These are phyloP conservation scores for Daldinia sp. DNA, from an alignment of 2,329 filamentous ascomycete species.

Conservation along the genomic window DNA sequence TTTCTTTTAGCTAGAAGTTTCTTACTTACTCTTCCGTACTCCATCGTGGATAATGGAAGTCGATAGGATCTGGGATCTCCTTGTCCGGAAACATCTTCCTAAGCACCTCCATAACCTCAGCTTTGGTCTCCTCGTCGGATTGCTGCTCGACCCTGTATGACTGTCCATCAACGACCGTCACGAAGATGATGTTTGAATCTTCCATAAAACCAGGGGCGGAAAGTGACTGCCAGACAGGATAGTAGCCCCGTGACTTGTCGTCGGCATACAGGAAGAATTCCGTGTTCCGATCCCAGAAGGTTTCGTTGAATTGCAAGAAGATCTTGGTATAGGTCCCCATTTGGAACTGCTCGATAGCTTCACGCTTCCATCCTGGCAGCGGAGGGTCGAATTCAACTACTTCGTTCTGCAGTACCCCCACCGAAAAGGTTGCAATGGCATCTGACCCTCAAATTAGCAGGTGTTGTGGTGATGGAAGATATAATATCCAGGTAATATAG, in stretches of 20 bases:
- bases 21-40: conserved; percentile 51
- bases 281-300: conserved; percentile 69
- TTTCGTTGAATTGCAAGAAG: conserved; percentile 75
- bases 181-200: conserved; percentile 74
- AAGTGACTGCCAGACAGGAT: conserved; percentile 73
- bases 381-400: conserved; percentile 68
- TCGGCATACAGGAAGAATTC: conserved; percentile 62
- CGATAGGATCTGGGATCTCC: conserved; percentile 68
- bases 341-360: conserved; percentile 71
- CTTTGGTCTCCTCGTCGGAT: conserved; percentile 67
- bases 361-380: conserved; percentile 73
- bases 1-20: neutral
- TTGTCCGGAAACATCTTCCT: conserved; percentile 70
- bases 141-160: conserved; percentile 71
- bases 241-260: conserved; percentile 57
- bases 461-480: too few species aligned
- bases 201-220: conserved; percentile 68
- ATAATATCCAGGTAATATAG: neutral
- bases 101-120: conserved; percentile 68
- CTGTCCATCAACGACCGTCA: conserved; percentile 69
- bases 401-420: conserved; percentile 75
- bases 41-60: conserved; percentile 73
- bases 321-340: conserved; percentile 82
- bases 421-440: conserved; percentile 74
- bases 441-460: conserved; percentile 45